These are phyloP conservation scores for Boletus vermiculosoides DNA, from an alignment of 768 basidiomycete species.

Conservation along the genomic window DNA sequence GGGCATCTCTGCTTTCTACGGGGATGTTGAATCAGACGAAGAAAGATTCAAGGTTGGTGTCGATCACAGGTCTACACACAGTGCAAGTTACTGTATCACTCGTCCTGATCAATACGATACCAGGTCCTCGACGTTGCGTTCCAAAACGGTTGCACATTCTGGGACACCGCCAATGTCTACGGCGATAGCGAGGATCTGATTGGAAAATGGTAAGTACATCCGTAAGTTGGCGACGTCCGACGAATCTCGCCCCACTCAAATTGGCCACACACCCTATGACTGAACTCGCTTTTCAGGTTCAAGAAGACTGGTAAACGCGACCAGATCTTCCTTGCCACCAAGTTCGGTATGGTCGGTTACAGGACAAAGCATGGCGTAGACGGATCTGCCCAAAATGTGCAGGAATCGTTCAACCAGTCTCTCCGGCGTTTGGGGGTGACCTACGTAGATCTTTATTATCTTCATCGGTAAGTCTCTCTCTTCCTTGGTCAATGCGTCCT, in stretches of 20 bases:
- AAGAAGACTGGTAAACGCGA: slow-evolving; percentile 43
- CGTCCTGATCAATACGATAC: background rate
- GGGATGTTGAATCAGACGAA: slow-evolving; percentile 48
- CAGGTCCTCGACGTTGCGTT: slow-evolving; percentile 45
- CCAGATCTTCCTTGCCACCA: slow-evolving; percentile 62
- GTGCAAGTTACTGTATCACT: background rate
- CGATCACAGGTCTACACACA: background rate
- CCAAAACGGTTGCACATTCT: slow-evolving; percentile 42
- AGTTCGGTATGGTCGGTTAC: slow-evolving; percentile 43
- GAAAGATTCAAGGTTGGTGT: slow-evolving; percentile 53
- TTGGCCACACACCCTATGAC: no score
- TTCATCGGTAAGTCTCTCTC: slow-evolving; percentile 36
- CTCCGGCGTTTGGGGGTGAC: slow-evolving; percentile 43
- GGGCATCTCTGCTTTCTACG: slow-evolving; percentile 53
- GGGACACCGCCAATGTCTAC: slow-evolving; percentile 48
- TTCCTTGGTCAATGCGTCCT: no score
- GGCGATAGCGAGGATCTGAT: slow-evolving; percentile 44
- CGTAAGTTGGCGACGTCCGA: background rate
- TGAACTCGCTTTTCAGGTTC: slow-evolving; percentile 35
- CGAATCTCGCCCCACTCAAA: background rate
- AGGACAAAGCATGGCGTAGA: slow-evolving; percentile 23
- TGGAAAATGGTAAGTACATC: slow-evolving; percentile 39
- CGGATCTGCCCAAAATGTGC: slow-evolving; percentile 44
- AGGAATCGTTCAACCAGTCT: slow-evolving; percentile 37
- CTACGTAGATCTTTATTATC: slow-evolving; percentile 46